These are phyloP conservation scores for Obelidium mucronatum DNA, from an alignment of 192 early-diverging fungal species.

Conservation along the genomic window DNA sequence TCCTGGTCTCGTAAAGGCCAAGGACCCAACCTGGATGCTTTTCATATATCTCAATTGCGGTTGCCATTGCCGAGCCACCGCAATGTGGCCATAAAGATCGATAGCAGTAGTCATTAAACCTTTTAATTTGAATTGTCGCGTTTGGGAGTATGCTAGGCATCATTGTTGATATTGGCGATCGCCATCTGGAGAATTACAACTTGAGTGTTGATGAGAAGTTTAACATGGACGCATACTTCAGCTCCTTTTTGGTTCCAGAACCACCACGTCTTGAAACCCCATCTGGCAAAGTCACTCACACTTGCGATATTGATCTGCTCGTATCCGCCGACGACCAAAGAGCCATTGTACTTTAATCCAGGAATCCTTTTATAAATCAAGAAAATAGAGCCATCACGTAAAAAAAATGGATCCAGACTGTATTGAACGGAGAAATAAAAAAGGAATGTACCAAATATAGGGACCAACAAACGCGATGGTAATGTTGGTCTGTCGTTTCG, in stretches of 20 bases:
- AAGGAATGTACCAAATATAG: neutral
- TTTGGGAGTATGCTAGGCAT: slow-evolving; percentile 4
- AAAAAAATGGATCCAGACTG: neutral
- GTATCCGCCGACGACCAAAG: neutral
- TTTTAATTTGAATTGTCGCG: slow-evolving; percentile 15
- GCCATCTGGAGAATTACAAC: neutral
- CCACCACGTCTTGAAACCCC: slow-evolving; percentile 1
- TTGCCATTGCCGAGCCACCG: neutral
- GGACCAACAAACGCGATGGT: slow-evolving; percentile 8
- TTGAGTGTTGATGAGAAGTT: neutral
- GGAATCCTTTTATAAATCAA: no score
- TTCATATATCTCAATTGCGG: neutral
- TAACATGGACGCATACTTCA: no score
- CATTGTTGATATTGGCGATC: neutral
- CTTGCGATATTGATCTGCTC: neutral
- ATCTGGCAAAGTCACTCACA: neutral
- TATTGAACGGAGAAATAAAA: neutral
- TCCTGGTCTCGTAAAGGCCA: neutral
- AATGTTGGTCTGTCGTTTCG: no score
- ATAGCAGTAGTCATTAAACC: neutral
- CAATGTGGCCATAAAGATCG: neutral
- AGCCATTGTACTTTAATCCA: neutral
- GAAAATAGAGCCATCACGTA: no score
- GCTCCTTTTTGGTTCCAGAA: slow-evolving; percentile 5
- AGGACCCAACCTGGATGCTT: neutral